These are phyloP conservation scores for Alternaria gansuensis DNA, from an alignment of 2,329 filamentous ascomycete genomes.

Conservation along the genomic window DNA sequence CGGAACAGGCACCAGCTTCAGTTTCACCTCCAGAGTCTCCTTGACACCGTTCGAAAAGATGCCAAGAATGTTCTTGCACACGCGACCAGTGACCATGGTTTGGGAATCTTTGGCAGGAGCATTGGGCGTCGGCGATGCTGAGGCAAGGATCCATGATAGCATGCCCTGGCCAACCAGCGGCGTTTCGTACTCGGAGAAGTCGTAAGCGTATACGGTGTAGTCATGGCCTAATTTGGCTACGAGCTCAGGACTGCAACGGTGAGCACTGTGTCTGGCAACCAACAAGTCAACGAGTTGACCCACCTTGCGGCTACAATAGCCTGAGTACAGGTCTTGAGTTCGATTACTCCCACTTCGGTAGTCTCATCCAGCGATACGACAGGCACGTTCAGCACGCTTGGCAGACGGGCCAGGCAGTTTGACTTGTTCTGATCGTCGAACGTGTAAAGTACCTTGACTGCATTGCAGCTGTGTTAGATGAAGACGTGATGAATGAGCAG, in stretches of 20 bases:
- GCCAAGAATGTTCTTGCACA: conserved; percentile 84
- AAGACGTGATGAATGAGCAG: conserved; percentile 14
- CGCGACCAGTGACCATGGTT: conserved; percentile 83
- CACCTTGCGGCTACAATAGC: conserved; percentile 74
- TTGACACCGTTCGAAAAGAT: conserved; percentile 83
- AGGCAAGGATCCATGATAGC: conserved; percentile 81
- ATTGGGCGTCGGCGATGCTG: conserved; percentile 65
- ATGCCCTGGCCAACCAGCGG: conserved; percentile 95
- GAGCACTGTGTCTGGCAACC: conserved; percentile 25
- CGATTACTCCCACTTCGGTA: conserved; percentile 84
- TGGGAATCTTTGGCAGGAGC: conserved; percentile 68
- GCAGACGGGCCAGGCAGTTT: conserved; percentile 87
- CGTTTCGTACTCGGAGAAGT: conserved; percentile 93
- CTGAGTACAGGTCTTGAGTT: conserved; percentile 85
- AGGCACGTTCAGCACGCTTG: conserved; percentile 79
- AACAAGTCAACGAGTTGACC: conserved; percentile 32
- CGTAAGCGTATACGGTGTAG: conserved; percentile 96
- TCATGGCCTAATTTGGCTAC: conserved; percentile 76
- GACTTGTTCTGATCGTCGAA: conserved; percentile 90
- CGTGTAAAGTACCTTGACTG: conserved; percentile 96
- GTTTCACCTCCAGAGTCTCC: conserved; percentile 91
- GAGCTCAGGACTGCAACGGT: conserved; percentile 79
- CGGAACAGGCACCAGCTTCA: conserved; percentile 82
- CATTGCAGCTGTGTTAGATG: conserved; percentile 32
- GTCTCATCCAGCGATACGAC: conserved; percentile 82